Conservation (phyloP, 257 asterid species). For the Thymus quinquecostatus region DNA sequence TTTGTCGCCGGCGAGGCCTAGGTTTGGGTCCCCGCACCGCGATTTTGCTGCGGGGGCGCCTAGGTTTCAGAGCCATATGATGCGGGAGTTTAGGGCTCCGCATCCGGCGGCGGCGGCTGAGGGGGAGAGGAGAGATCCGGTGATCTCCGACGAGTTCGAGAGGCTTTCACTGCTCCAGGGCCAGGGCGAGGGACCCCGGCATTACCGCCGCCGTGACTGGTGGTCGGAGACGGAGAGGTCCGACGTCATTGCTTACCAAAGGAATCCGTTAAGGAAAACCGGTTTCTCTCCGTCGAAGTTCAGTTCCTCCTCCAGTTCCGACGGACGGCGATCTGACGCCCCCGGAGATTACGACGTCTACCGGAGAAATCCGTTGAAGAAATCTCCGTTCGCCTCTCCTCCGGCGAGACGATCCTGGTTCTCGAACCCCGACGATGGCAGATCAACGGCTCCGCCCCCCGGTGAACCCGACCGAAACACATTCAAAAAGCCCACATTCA, state of each 20-base stretch:
- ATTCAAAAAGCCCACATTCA: background rate
- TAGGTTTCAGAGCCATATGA: background rate
- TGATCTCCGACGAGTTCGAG: constrained; percentile 9
- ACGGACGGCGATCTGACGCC: background rate
- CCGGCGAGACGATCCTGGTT: too few species aligned
- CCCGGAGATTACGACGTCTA: background rate
- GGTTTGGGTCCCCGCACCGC: constrained; percentile 29
- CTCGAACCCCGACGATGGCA: too few species aligned
- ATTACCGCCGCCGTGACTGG: constrained; percentile 23
- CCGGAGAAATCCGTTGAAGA: background rate
- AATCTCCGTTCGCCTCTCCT: background rate
- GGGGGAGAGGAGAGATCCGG: constrained; percentile 11
- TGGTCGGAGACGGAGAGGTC: constrained; percentile 28
- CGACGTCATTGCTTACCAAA: constrained; percentile 21
- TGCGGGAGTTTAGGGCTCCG: background rate
- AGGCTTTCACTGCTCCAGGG: background rate
- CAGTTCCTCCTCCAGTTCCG: background rate
- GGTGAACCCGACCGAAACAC: too few species aligned
- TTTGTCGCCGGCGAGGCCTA: background rate
- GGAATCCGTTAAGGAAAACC: constrained; percentile 26
- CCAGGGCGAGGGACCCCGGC: background rate
- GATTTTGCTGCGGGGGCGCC: background rate
- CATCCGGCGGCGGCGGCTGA: background rate
- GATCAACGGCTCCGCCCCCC: background rate
- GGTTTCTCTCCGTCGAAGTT: background rate